These are phyloP conservation scores for Scytalidium lignicola DNA, from an alignment of 2,329 filamentous ascomycete species.

Conservation along the genomic window DNA sequence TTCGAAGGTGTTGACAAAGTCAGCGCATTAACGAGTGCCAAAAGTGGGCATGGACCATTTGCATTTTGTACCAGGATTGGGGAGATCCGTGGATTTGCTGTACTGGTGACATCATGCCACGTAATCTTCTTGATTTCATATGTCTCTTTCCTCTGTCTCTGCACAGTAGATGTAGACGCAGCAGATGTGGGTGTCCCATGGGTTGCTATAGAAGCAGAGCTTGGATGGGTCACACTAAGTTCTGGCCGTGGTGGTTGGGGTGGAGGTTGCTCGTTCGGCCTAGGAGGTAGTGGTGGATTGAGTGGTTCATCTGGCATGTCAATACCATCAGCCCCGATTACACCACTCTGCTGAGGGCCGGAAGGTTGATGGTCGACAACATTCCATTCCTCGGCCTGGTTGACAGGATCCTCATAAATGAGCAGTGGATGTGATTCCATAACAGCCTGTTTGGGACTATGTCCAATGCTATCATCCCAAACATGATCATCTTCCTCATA, in stretches of 20 bases:
- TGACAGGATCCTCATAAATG: constrained; percentile 10
- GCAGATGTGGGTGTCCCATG: constrained; percentile 6
- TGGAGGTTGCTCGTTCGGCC: constrained; percentile 17
- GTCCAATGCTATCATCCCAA: constrained; percentile 21
- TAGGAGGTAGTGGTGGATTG: constrained; percentile 22
- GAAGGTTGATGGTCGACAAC: constrained; percentile 20
- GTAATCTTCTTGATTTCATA: constrained; percentile 90
- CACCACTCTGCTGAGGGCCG: constrained; percentile 19
- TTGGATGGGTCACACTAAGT: constrained; percentile 9
- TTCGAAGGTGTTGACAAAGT: constrained; percentile 72
- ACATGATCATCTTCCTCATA: constrained; percentile 19
- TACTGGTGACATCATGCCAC: constrained; percentile 65
- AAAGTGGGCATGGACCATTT: constrained; percentile 89
- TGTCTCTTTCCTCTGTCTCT: constrained; percentile 52
- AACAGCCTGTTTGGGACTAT: constrained; percentile 2
- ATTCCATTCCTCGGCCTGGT: constrained; percentile 23
- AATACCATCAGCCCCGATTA: constrained; percentile 11
- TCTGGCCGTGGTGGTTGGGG: constrained; percentile 20
- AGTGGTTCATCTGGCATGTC: constrained; percentile 14
- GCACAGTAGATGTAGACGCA: background rate
- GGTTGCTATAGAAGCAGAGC: constrained; percentile 10
- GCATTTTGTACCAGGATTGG: constrained; percentile 89
- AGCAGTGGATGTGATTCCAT: background rate
- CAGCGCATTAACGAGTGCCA: constrained; percentile 89
- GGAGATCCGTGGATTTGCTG: constrained; percentile 64